phyloP scores from a whole-genome alignment of 1,284 basidiomycete species.

The Sporisorium iseilematis-ciliati region DNA sequence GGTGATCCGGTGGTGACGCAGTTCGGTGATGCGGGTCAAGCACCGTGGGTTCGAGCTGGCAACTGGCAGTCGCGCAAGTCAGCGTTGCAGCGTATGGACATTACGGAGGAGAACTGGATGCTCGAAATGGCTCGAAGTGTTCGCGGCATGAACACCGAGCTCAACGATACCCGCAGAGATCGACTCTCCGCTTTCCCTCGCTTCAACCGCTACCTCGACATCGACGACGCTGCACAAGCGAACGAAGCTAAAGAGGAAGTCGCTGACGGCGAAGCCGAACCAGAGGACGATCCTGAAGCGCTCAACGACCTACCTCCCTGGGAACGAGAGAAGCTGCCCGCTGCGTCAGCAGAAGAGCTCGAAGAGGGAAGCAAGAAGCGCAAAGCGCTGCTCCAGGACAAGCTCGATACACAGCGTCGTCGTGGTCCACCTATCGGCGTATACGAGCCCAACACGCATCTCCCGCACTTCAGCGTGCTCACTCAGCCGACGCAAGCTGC shows the following conservation, averaged over 20 bases:
- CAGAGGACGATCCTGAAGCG: conserved; percentile 51
- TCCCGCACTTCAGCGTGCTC: conserved; percentile 50
- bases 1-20: conserved; percentile 62
- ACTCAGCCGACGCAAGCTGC: conserved; percentile 59
- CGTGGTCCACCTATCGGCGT: conserved; percentile 62
- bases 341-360: conserved; percentile 16
- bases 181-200: conserved; percentile 53
- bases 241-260: conserved; percentile 26
- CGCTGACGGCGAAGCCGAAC: conserved; percentile 42
- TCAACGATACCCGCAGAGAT: conserved; percentile 58
- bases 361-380: conserved; percentile 39
- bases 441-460: conserved; percentile 66
- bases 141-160: conserved; percentile 64
- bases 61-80: conserved; percentile 53
- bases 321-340: conserved; percentile 48
- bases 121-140: conserved; percentile 66
- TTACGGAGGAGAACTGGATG: conserved; percentile 69
- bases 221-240: conserved; percentile 22
- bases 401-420: conserved; percentile 34
- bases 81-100: conserved; percentile 56
- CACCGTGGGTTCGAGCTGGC: conserved; percentile 63
- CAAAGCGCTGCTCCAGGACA: conserved; percentile 23
- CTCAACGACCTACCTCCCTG: conserved; percentile 60
- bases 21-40: conserved; percentile 65
- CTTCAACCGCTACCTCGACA: conserved; percentile 44